Conservation (phyloP, 441 rosid genomes). For the Syzygium malaccense region DNA sequence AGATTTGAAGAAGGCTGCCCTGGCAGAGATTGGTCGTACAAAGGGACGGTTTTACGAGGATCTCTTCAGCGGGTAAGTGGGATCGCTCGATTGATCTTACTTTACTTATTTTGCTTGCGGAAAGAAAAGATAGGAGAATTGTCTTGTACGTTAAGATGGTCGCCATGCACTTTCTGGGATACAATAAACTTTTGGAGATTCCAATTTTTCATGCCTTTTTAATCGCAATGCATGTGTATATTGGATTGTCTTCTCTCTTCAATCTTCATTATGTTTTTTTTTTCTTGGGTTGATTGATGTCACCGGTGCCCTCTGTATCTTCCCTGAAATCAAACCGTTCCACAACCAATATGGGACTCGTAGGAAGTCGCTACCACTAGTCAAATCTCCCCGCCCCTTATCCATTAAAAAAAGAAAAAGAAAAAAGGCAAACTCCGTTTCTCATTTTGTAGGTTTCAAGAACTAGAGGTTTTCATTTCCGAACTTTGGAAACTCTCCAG, state of each 20-base stretch:
- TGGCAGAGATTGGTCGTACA: fast-evolving
- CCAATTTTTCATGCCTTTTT: background rate
- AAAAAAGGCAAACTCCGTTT: background rate
- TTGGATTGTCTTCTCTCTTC: no score
- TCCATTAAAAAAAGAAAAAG: background rate
- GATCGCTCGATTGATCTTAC: background rate
- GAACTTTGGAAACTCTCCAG: background rate
- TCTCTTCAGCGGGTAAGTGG: background rate
- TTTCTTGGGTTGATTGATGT: background rate
- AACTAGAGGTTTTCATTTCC: background rate
- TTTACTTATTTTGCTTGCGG: background rate
- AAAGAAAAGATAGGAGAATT: background rate
- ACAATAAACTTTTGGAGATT: background rate
- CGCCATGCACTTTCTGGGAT: background rate
- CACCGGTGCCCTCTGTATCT: background rate
- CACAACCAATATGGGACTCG: background rate
- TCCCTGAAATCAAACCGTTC: background rate
- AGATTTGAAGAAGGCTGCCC: no score
- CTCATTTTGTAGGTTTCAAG: background rate
- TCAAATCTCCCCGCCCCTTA: background rate
- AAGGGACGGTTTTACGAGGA: fast-evolving
- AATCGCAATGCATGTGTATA: background rate
- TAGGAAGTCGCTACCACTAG: background rate
- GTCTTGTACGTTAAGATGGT: background rate
- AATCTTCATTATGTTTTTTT: background rate